These are phyloP conservation scores for Tylopilus subfusipes DNA, from an alignment of 768 basidiomycete genomes.

Conservation along the genomic window DNA sequence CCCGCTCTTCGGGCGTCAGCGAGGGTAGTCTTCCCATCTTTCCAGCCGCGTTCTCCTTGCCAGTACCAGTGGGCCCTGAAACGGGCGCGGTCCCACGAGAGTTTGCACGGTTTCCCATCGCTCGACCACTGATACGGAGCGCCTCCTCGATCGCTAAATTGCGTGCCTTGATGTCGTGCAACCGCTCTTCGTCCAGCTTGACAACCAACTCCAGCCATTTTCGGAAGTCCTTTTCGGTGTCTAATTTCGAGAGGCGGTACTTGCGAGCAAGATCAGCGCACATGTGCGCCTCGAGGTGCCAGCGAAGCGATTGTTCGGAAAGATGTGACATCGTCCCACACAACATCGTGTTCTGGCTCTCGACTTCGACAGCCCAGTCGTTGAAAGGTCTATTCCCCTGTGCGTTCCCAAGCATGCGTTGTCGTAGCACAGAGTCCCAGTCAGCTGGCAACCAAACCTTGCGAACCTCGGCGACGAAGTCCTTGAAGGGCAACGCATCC, in stretches of 20 bases:
- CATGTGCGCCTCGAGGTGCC: not conserved
- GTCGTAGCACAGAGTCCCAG: too few relatives aligned
- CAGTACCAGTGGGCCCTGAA: not conserved
- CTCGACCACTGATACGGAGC: too few relatives aligned
- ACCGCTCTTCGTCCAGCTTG: not conserved
- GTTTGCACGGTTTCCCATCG: too few relatives aligned
- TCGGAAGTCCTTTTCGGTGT: not conserved
- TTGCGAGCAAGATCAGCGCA: not conserved
- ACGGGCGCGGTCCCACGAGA: too few relatives aligned
- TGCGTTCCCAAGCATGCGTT: too few relatives aligned
- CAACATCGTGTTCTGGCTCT: not conserved
- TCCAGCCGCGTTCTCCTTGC: not conserved
- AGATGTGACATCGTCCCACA: not conserved
- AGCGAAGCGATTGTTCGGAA: not conserved
- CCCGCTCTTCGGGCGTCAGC: constrained; percentile 5
- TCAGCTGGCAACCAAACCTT: not conserved
- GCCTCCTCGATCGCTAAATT: too few relatives aligned
- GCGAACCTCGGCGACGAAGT: not conserved
- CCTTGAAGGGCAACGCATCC: not conserved
- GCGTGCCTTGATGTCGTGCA: not conserved
- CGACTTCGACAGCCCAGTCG: too few relatives aligned
- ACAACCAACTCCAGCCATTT: not conserved
- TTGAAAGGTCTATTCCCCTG: too few relatives aligned
- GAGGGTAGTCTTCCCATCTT: too few relatives aligned
- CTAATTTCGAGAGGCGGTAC: not conserved